Conservation (phyloP, 441 rosid species). For the Bocquillonia castaneifolia region DNA sequence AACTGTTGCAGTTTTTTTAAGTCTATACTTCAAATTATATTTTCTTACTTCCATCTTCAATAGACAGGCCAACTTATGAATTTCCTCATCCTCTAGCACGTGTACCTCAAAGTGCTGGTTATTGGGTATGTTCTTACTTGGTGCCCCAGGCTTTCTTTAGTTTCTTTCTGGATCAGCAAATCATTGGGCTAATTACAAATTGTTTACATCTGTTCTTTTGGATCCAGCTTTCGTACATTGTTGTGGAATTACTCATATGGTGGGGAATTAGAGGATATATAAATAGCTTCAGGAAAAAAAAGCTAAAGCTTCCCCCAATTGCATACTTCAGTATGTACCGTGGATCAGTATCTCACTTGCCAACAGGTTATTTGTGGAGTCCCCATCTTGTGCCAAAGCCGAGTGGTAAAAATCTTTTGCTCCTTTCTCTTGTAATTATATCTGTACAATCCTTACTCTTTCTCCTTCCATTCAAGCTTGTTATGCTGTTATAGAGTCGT, state of each 20-base stretch:
- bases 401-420: conserved; percentile 45
- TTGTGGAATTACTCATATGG: conserved; percentile 95
- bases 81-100: conserved; percentile 97
- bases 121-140: conserved; percentile 66
- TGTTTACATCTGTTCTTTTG: conserved; percentile 27
- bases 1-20: neutral
- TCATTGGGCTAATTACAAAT: neutral
- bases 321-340: conserved; percentile 93
- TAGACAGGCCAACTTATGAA: conserved; percentile 99
- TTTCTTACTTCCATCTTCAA: conserved; percentile 52
- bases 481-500: neutral
- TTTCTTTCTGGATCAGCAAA: conserved; percentile 6
- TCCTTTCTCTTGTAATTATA: neutral
- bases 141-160: neutral
- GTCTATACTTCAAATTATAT: conserved; percentile 24
- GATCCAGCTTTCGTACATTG: conserved; percentile 77
- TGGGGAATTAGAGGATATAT: conserved; percentile 92
- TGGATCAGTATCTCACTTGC: conserved; percentile 92
- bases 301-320: conserved; percentile 76
- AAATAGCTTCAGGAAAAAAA: conserved; percentile 86
- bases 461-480: neutral
- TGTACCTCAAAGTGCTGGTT: conserved; percentile 91
- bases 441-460: neutral
- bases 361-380: conserved; percentile 99
- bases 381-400: conserved; percentile 97